phyloP scores from a whole-genome alignment of 129 eudicot species.

The Flaveria trinervia region DNA sequence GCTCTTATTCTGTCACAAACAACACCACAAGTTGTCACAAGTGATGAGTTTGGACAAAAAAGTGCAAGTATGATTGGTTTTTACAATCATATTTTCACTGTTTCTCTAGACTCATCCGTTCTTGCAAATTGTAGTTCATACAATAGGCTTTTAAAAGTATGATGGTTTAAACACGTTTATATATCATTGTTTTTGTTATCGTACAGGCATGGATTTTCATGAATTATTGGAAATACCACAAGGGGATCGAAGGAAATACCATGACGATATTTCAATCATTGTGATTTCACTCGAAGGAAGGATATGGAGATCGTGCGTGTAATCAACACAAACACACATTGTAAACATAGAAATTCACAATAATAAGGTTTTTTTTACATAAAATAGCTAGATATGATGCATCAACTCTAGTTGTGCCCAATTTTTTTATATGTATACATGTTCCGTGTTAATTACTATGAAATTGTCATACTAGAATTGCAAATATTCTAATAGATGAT shows the following conservation, averaged over 20 bases:
- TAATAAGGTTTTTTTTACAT: conserved; percentile 20
- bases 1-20: background rate
- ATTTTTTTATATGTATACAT: conserved; percentile 22
- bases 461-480: conserved; percentile 22
- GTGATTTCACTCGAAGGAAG: conserved; percentile 91
- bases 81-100: background rate
- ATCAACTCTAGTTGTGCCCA: conserved; percentile 15
- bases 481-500: conserved; percentile 27
- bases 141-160: background rate
- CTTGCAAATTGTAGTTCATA: too few relatives aligned
- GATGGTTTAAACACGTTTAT: background rate
- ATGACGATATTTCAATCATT: conserved; percentile 86
- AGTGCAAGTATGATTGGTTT: background rate
- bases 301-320: conserved; percentile 94
- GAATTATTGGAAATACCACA: conserved; percentile 95
- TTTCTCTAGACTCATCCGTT: background rate
- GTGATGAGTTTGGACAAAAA: background rate
- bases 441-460: conserved; percentile 22
- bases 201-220: conserved; percentile 77
- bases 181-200: background rate
- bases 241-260: conserved; percentile 92
- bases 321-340: background rate
- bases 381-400: conserved; percentile 33
- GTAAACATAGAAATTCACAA: conserved; percentile 13
- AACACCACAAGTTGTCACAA: background rate